Evolutionary conservation across 2,329 filamentous ascomycete genomes (phyloP).

Genomic region (Ophiostoma perfectum): DNA sequence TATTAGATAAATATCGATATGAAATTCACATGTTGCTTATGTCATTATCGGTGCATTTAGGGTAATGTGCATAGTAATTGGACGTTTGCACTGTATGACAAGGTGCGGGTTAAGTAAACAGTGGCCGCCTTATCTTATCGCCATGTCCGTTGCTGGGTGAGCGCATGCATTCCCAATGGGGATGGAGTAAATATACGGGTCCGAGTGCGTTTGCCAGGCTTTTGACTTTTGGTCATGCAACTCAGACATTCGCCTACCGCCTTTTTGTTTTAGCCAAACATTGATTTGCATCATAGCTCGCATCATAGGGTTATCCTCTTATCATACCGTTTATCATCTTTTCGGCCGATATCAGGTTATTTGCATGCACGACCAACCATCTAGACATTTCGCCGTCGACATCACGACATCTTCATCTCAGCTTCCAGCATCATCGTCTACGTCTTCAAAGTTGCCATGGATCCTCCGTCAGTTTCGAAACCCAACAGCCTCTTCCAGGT

Average conservation of each 20-base stretch:
- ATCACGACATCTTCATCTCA: background rate
- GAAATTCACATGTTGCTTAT: no score
- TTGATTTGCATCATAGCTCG: background rate
- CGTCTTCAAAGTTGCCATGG: slow-evolving; percentile 32
- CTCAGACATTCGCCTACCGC: slow-evolving; percentile 13
- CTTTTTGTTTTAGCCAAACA: slow-evolving; percentile 5
- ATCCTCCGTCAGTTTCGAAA: slow-evolving; percentile 30
- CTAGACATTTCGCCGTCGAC: background rate
- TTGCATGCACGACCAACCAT: slow-evolving; percentile 4
- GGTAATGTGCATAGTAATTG: background rate
- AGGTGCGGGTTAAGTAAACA: background rate
- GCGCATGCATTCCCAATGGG: slow-evolving; percentile 22
- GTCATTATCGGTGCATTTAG: background rate
- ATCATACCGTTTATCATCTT: slow-evolving; percentile 12
- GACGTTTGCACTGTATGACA: background rate
- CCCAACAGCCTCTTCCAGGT: slow-evolving; percentile 73
- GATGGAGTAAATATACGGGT: slow-evolving; percentile 26
- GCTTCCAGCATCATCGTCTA: no score
- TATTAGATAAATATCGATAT: no score
- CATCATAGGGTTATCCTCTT: background rate
- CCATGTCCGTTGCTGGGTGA: slow-evolving; percentile 24
- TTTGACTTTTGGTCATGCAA: slow-evolving; percentile 6
- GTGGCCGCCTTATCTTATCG: slow-evolving; percentile 16
- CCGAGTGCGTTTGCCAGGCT: background rate
- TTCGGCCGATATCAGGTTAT: background rate